Evolutionary conservation across 768 basidiomycete genomes (phyloP).

Genomic region (Kwoniella pini): DNA sequence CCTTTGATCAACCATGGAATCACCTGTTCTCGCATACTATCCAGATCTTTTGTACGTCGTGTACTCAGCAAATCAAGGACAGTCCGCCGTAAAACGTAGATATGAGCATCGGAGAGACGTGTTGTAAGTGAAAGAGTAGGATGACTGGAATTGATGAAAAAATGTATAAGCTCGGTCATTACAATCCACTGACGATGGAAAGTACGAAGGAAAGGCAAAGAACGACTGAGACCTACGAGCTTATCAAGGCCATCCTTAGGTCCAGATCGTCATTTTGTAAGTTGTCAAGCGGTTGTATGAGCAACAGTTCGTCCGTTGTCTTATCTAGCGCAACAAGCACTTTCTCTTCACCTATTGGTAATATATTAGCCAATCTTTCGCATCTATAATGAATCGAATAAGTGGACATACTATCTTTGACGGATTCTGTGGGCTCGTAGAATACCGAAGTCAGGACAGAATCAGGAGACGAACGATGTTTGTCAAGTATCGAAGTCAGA

Average conservation of each 20-base stretch:
- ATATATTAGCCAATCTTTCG: too few species aligned
- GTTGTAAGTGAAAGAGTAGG: slow-evolving; percentile 70
- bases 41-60: slow-evolving; percentile 65
- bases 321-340: slow-evolving; percentile 50
- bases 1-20: slow-evolving; percentile 89
- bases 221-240: slow-evolving; percentile 60
- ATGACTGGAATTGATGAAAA: slow-evolving; percentile 68
- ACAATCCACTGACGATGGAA: too few species aligned
- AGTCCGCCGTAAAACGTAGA: slow-evolving; percentile 78
- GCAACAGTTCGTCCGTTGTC: slow-evolving; percentile 65
- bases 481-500: slow-evolving; percentile 71
- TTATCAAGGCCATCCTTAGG: slow-evolving; percentile 72
- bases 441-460: slow-evolving; percentile 51
- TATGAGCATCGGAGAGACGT: slow-evolving; percentile 78
- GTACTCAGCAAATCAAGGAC: slow-evolving; percentile 69
- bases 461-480: slow-evolving; percentile 62
- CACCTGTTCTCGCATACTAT: slow-evolving; percentile 86
- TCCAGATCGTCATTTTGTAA: slow-evolving; percentile 73
- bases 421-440: slow-evolving; percentile 51
- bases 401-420: slow-evolving; percentile 49
- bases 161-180: too few species aligned
- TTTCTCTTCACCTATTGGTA: slow-evolving; percentile 39
- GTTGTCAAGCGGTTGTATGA: slow-evolving; percentile 62
- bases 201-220: slow-evolving; percentile 15
- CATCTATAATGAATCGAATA: too few species aligned